phyloP scores from a whole-genome alignment of 495 filamentous ascomycete genomes.

The Penicillium canescens region DNA sequence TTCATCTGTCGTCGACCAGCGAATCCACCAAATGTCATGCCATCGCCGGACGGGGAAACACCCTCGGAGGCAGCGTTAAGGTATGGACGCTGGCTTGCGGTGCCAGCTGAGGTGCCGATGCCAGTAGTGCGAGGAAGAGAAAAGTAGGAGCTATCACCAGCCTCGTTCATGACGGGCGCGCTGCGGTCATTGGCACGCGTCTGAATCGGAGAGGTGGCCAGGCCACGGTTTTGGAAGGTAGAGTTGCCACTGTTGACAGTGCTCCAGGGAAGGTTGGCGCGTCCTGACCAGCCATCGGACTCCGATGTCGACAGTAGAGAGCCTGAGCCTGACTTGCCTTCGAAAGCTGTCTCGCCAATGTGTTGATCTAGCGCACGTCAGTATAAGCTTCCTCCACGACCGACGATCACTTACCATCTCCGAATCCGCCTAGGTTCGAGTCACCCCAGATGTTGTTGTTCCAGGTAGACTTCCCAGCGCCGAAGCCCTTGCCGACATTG shows the following conservation, averaged over 20 bases:
- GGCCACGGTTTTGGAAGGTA: constrained; percentile 41
- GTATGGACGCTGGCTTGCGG: constrained; percentile 34
- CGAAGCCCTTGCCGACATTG: constrained; percentile 45
- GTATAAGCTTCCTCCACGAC: neutral
- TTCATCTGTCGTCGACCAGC: constrained; percentile 30
- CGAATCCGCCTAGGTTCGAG: constrained; percentile 50
- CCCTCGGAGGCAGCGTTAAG: constrained; percentile 32
- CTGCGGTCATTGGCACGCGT: constrained; percentile 44
- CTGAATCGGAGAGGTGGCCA: constrained; percentile 52
- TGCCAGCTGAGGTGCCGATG: constrained; percentile 22
- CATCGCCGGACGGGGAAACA: constrained; percentile 38
- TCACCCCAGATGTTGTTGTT: constrained; percentile 63
- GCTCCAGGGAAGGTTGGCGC: constrained; percentile 55
- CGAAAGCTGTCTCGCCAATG: constrained; percentile 31
- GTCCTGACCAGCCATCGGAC: constrained; percentile 55
- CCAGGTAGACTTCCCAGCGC: constrained; percentile 51
- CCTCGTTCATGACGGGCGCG: constrained; percentile 38
- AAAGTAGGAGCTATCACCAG: constrained; percentile 45
- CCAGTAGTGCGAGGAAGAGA: constrained; percentile 33
- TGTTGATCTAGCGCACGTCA: constrained; percentile 30
- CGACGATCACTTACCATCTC: constrained; percentile 29
- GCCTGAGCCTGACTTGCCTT: constrained; percentile 63
- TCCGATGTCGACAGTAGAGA: constrained; percentile 66
- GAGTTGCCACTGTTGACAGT: constrained; percentile 46
- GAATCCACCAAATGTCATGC: constrained; percentile 32